Base-by-base conservation (phyloP, 768 basidiomycete species). In the Peribolospora kevripleyi region DNA sequence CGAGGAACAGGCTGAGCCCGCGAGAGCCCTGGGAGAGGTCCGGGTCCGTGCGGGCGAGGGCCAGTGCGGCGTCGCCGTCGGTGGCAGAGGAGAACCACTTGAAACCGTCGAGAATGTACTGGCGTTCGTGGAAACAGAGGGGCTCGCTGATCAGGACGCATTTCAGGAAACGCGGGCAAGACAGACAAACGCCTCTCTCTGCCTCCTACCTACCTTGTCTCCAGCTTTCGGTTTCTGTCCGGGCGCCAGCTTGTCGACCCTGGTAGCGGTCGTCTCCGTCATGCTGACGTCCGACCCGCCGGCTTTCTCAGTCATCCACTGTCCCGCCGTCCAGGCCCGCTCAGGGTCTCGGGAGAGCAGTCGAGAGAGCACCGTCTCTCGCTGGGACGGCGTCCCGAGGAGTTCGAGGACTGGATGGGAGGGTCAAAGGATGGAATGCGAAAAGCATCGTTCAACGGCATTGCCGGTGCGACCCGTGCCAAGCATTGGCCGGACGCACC, bases 281-380 rank as follows among this genome's bases (percentile, higher is more conserved):
- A 76, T 73, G 3, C 79, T 81, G 9, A 84, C 75, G 61, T 83
- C 82, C 7, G 81, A 83, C 3, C 80, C 79, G 42, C 81, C 81
- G 9, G 80, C 74, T 25, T 57, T 41, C 57, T 60, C 58, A 1
- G 60, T 61, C 60, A 61, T 61, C 81, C 81, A 84, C 66, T 84
- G 82, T 0, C 82, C 82, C 7, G 81, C 75, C 4, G 78, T 81
- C 57, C 77, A 84, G 0, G 80, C 78, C 40, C 65, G 55, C 1
- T 68, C 61, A 7, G 80, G 75, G 62, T 84, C 74, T 5, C 77
- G 79, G 14, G 50, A 47, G 48, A 46, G 43, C 7, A 3, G 9
- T 37, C 5, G 36, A 37, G 3, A 54, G 40, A 48, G 7, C 9
- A 4, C 51, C 54, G 50, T 48, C 55, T 78, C 81, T 80, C 82